phyloP scores from a whole-genome alignment of 2,329 filamentous ascomycete species.

The Didymosphaeria variabile region DNA sequence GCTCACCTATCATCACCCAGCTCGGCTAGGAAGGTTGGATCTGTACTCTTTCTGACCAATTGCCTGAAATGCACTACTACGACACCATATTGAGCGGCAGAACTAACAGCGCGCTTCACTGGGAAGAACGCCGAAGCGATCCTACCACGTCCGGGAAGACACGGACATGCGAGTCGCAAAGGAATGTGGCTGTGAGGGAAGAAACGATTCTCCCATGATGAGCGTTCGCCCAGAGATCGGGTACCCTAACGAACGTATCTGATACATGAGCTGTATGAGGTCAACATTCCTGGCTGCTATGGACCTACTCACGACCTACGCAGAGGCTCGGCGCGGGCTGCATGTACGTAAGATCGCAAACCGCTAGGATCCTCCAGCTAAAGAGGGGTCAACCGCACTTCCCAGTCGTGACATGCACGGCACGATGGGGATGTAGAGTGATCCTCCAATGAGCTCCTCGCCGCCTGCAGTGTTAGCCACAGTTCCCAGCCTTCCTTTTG shows the following conservation, averaged over 20 bases:
- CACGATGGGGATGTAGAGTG: background rate
- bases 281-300: conserved; percentile 5
- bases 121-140: background rate
- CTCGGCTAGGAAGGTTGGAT: background rate
- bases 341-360: background rate
- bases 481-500: conserved; percentile 28
- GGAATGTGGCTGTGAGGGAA: conserved; percentile 2
- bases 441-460: background rate
- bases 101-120: background rate
- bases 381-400: conserved; percentile 8
- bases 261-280: background rate
- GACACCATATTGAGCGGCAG: conserved; percentile 5
- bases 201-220: background rate
- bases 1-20: conserved; percentile 12
- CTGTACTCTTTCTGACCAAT: conserved; percentile 7
- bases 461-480: conserved; percentile 30
- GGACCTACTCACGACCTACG: background rate
- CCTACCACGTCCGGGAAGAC: background rate
- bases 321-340: background rate
- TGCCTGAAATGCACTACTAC: conserved; percentile 7
- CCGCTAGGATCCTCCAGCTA: conserved; percentile 9
- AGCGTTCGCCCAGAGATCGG: background rate
- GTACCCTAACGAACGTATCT: background rate
- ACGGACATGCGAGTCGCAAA: background rate
- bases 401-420: conserved; percentile 7